Evolutionary conservation across 352 stramenopile species (phyloP).

Genomic region (Stramenopiles sp.): DNA sequence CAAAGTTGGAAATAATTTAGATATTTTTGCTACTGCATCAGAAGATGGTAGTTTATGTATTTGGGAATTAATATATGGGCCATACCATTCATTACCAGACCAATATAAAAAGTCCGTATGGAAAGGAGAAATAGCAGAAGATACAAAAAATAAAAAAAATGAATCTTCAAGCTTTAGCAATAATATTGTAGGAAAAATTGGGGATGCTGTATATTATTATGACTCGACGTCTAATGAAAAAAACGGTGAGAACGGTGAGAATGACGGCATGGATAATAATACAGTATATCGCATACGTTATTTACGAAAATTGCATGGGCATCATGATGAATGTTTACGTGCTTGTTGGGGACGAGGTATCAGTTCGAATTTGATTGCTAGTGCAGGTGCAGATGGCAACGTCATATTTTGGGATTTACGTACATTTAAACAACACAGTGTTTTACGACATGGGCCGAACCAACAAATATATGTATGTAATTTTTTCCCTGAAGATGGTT

Average conservation of each 20-base stretch:
- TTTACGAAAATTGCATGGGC: neutral
- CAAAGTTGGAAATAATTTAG: neutral
- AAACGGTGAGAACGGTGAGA: neutral
- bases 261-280: neutral
- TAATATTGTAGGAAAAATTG: no score
- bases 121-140: neutral
- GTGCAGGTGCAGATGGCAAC: neutral
- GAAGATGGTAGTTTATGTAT: neutral
- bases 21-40: neutral
- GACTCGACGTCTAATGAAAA: neutral
- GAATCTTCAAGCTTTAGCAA: no score
- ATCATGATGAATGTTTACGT: conserved; percentile 7
- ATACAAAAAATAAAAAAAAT: no score
- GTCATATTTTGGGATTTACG: neutral
- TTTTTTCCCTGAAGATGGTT: conserved; percentile 7
- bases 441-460: neutral
- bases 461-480: conserved; percentile 3
- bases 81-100: neutral
- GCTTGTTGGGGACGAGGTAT: neutral
- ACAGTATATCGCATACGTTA: conserved; percentile 2
- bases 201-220: neutral
- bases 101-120: neutral
- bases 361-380: neutral
- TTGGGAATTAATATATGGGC: neutral
- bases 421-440: neutral